Evolutionary conservation across 352 stramenopile genomes (phyloP).

Genomic region (Phytophthora ramorum): DNA sequence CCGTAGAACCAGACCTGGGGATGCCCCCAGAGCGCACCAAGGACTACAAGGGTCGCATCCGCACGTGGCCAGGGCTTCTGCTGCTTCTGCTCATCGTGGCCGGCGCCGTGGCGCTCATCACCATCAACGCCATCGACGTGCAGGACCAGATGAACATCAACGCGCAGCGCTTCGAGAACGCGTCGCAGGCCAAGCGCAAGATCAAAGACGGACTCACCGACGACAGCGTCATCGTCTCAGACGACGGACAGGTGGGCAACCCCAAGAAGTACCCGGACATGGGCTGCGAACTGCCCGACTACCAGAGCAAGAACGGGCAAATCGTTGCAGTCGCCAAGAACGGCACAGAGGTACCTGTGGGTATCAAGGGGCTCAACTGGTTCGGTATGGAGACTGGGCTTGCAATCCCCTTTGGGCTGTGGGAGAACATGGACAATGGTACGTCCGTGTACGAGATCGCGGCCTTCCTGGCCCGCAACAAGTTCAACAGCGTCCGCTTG

Average conservation of each 20-base stretch:
- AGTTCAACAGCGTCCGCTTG: slow-evolving; percentile 75
- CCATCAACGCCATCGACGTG: slow-evolving; percentile 48
- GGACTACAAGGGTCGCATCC: slow-evolving; percentile 79
- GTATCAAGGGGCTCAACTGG: slow-evolving; percentile 78
- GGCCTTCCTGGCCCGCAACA: slow-evolving; percentile 69
- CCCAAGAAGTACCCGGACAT: slow-evolving; percentile 62
- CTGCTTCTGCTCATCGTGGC: slow-evolving; percentile 53
- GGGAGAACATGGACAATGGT: slow-evolving; percentile 74
- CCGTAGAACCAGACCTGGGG: slow-evolving; percentile 47
- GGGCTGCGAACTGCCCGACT: slow-evolving; percentile 63
- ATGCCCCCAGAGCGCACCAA: slow-evolving; percentile 48
- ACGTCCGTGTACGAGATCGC: slow-evolving; percentile 74
- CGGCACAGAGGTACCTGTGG: slow-evolving; percentile 58
- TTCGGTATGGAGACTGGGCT: slow-evolving; percentile 81
- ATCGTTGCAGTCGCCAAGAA: slow-evolving; percentile 57
- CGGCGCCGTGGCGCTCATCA: slow-evolving; percentile 53
- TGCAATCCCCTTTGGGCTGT: slow-evolving; percentile 69
- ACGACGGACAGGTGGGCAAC: slow-evolving; percentile 65
- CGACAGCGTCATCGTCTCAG: slow-evolving; percentile 42
- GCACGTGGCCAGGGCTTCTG: slow-evolving; percentile 68
- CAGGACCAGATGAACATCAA: slow-evolving; percentile 35
- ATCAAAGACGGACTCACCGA: slow-evolving; percentile 53
- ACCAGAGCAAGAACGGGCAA: slow-evolving; percentile 66
- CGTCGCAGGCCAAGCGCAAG: slow-evolving; percentile 31
- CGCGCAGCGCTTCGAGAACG: slow-evolving; percentile 38